Evolutionary conservation across 1,139 yeast species (phyloP), one percentile per base, ranked within the genome.

Genomic region (Suhomyces taliae): DNA sequence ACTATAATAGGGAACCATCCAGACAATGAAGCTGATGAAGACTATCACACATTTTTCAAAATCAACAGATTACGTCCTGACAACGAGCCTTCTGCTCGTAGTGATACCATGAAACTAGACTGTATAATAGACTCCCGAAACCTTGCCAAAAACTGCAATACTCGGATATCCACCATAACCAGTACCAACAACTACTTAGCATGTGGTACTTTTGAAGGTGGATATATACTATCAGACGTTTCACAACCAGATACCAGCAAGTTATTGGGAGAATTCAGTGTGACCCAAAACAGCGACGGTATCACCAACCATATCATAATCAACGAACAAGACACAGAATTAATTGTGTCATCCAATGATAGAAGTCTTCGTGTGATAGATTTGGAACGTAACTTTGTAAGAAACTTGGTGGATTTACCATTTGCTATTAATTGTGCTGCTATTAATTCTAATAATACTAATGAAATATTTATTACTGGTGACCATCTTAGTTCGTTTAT

Each of bases 151-250:
- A 66, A 64, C 50, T 62, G 71, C 29, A 73, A 69, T 60, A 69
- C 69, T 53, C 62, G 79, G 45, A 67, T 81, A 5, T 77, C 85
- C 10, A 76, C 84, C 2, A 56, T 81, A 47, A 66, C 78, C 8
- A 72, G 80, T 45, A 67, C 78, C 11, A 58, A 69, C 39, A 66
- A 65, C n/a, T 58, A 70, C 27, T 60, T 81, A 26, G 78, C 72
- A 4, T 74, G 80, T 29, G 87, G 87, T 0, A 81, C 86, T 0
- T 76, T 80, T 49, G 78, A 74, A 48, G 87, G 87, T 1, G 78
- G 79, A 15, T 76, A 71, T 53, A 60, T 78, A 8, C 60, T 79
- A 41, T 61, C 72, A 41, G 66, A 68, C 36, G 60, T 72, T 9
- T 50, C 65, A 12, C 59, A 62, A 40, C 61, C 68, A 0, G 58